These are phyloP conservation scores for Westerdykella sp. DNA, from an alignment of 2,329 filamentous ascomycete species.

Conservation along the genomic window DNA sequence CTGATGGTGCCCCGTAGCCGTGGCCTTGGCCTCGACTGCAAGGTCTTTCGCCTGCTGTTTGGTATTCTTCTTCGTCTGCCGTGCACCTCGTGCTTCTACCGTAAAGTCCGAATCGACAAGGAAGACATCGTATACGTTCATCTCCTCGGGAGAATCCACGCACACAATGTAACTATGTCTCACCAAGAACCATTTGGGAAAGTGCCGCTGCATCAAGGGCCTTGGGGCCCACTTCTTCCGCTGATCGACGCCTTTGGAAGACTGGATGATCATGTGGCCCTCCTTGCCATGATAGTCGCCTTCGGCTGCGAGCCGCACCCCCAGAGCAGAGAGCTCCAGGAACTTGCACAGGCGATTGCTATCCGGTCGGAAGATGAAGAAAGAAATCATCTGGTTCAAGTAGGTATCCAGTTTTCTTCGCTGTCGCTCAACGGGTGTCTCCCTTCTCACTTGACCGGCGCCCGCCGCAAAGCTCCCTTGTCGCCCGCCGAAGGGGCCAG, in stretches of 20 bases:
- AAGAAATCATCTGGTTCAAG: slow-evolving; percentile 86
- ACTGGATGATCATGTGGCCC: slow-evolving; percentile 86
- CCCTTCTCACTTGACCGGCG: slow-evolving; percentile 38
- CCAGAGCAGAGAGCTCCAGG: slow-evolving; percentile 86
- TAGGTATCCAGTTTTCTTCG: slow-evolving; percentile 83
- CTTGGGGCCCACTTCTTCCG: slow-evolving; percentile 71
- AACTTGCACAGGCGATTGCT: slow-evolving; percentile 96
- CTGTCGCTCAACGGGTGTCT: slow-evolving; percentile 70
- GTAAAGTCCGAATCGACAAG: slow-evolving; percentile 86
- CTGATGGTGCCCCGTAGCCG: slow-evolving; percentile 69
- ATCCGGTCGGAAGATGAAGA: slow-evolving; percentile 93
- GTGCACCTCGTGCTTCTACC: slow-evolving; percentile 55
- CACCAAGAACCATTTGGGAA: slow-evolving; percentile 96
- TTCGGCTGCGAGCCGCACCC: slow-evolving; percentile 87
- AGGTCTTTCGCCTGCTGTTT: slow-evolving; percentile 54
- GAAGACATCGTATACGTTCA: slow-evolving; percentile 98
- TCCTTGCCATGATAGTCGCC: slow-evolving; percentile 98
- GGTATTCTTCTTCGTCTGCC: slow-evolving; percentile 49
- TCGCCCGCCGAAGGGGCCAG: slow-evolving; percentile 20
- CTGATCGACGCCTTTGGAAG: slow-evolving; percentile 81
- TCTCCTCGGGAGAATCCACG: slow-evolving; percentile 96
- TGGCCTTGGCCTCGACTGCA: slow-evolving; percentile 58
- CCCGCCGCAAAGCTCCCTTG: slow-evolving; percentile 39
- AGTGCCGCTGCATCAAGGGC: slow-evolving; percentile 74
- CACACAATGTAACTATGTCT: slow-evolving; percentile 95